A percentile compares a stretch with the other conserved stretches of the same genome.
Evolutionary conservation across 1,139 yeast species (phyloP).

Genomic region (Nakaseomyces sp.): DNA sequence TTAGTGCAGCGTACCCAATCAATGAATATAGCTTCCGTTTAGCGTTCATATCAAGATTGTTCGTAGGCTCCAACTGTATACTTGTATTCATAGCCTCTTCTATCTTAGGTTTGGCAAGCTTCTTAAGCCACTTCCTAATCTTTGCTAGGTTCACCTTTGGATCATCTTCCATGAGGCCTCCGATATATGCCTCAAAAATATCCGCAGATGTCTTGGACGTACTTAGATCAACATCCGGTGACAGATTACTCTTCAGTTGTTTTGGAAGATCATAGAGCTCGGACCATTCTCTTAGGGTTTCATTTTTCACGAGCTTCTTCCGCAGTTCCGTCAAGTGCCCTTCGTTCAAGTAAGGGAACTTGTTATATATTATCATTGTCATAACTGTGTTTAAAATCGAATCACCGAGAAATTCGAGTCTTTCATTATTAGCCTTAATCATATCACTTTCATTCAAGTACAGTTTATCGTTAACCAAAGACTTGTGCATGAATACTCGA

Average conservation of each 20-base stretch:
- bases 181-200: constrained; percentile 84
- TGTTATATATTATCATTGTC: constrained; percentile 55
- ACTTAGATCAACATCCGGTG: constrained; percentile 15
- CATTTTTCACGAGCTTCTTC: constrained; percentile 65
- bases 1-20: constrained; percentile 65
- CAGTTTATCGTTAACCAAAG: constrained; percentile 53
- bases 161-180: constrained; percentile 63
- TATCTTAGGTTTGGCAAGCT: constrained; percentile 48
- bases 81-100: constrained; percentile 25
- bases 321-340: constrained; percentile 73
- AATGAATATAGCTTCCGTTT: constrained; percentile 70
- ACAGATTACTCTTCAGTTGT: constrained; percentile 39
- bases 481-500: constrained; percentile 76
- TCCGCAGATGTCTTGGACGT: constrained; percentile 30
- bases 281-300: constrained; percentile 63
- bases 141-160: constrained; percentile 38
- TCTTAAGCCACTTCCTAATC: constrained; percentile 53
- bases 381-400: constrained; percentile 69
- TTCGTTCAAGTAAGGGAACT: constrained; percentile 66
- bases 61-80: constrained; percentile 18
- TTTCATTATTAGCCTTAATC: constrained; percentile 67
- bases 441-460: constrained; percentile 50
- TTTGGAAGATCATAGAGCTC: constrained; percentile 60
- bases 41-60: constrained; percentile 31
- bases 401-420: constrained; percentile 91